Conservation (phyloP, 108 stramenopile genomes). For the Seminavis robusta region DNA sequence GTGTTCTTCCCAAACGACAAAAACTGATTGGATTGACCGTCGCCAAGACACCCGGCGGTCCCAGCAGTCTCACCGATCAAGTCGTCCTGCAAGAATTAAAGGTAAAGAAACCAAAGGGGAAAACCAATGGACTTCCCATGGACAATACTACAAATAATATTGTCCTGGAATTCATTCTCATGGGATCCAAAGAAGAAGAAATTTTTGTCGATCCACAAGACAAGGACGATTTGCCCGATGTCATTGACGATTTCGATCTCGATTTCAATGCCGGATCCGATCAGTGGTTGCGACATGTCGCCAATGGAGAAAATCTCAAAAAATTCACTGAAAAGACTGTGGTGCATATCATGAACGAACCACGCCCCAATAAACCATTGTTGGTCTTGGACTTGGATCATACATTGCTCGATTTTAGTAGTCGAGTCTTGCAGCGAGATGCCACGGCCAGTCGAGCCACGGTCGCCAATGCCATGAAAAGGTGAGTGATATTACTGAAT, state of each 20-base stretch:
- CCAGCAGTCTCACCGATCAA: slow-evolving; percentile 56
- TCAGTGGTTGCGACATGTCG: slow-evolving; percentile 77
- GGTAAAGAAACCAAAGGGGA: slow-evolving; percentile 6
- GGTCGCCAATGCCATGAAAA: slow-evolving; percentile 38
- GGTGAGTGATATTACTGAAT: slow-evolving; percentile 28
- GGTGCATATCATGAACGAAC: slow-evolving; percentile 85
- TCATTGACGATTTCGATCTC: slow-evolving; percentile 90
- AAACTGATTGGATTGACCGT: slow-evolving; percentile 90
- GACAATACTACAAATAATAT: background rate
- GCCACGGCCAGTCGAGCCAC: slow-evolving; percentile 13
- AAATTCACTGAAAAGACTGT: slow-evolving; percentile 83
- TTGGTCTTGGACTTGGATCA: slow-evolving; percentile 96
- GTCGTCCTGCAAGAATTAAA: slow-evolving; percentile 57
- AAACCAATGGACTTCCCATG: background rate
- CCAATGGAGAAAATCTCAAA: slow-evolving; percentile 81
- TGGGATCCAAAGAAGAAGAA: slow-evolving; percentile 93
- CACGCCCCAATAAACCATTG: slow-evolving; percentile 78
- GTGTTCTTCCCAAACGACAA: slow-evolving; percentile 84
- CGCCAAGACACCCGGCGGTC: slow-evolving; percentile 14
- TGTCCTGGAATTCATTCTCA: slow-evolving; percentile 82
- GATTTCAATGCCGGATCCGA: slow-evolving; percentile 80
- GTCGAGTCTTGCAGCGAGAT: slow-evolving; percentile 49
- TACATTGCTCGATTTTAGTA: slow-evolving; percentile 89
- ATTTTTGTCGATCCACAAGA: slow-evolving; percentile 90
- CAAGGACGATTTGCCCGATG: slow-evolving; percentile 76